A percentile compares a stretch with the other conserved stretches of the same genome.
Evolutionary conservation across 768 basidiomycete genomes (phyloP).

Genomic region (Grammothele lineata): DNA sequence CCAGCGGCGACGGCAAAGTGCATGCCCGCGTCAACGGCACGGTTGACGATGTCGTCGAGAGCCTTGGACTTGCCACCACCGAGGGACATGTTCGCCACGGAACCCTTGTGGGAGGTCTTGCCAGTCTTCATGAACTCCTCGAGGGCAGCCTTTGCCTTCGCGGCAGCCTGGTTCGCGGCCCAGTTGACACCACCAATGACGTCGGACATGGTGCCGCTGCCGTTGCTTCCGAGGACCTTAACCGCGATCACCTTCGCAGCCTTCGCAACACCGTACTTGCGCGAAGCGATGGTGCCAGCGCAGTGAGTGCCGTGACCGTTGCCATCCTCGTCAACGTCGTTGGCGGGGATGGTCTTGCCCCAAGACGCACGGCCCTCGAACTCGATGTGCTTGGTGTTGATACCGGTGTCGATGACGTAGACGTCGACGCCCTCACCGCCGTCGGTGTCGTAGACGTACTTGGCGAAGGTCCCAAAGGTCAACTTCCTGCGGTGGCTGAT

Average conservation of each 20-base stretch:
- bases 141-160: slow-evolving; percentile 55
- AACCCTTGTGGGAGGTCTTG: slow-evolving; percentile 85
- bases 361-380: slow-evolving; percentile 88
- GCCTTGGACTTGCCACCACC: slow-evolving; percentile 90
- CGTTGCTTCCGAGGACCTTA: slow-evolving; percentile 92
- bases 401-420: slow-evolving; percentile 84
- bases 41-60: slow-evolving; percentile 82
- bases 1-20: slow-evolving; percentile 97
- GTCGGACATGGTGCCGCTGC: slow-evolving; percentile 92
- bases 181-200: slow-evolving; percentile 86
- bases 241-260: slow-evolving; percentile 84
- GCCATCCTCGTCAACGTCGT: slow-evolving; percentile 83
- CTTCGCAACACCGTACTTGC: slow-evolving; percentile 95
- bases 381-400: slow-evolving; percentile 80
- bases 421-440: slow-evolving; percentile 96
- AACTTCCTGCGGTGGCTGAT: slow-evolving; percentile 84
- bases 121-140: slow-evolving; percentile 70
- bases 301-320: slow-evolving; percentile 97
- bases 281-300: slow-evolving; percentile 93
- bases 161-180: slow-evolving; percentile 53
- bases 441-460: slow-evolving; percentile 63
- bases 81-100: slow-evolving; percentile 95
- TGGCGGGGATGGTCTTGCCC: slow-evolving; percentile 88
- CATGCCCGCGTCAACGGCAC: slow-evolving; percentile 76
- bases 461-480: slow-evolving; percentile 75